These are phyloP conservation scores for Lichtheimia hyalospora DNA, from an alignment of 371 early-diverging fungal genomes.

Conservation along the genomic window DNA sequence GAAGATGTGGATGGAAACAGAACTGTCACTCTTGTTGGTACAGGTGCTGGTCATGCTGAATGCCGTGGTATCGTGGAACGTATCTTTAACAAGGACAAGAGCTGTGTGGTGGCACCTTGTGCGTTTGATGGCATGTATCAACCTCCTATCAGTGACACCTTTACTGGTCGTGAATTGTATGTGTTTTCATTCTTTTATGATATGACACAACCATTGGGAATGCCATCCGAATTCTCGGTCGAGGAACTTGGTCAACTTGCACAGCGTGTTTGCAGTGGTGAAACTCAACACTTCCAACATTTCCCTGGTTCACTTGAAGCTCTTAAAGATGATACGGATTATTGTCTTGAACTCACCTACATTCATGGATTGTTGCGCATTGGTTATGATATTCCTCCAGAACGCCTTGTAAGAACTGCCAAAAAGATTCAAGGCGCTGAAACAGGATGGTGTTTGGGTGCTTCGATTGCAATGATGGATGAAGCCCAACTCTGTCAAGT, in stretches of 20 bases:
- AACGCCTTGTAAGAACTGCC: slow-evolving; percentile 73
- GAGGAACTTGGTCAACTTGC: slow-evolving; percentile 64
- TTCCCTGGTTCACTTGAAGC: slow-evolving; percentile 37
- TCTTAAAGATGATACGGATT: slow-evolving; percentile 58
- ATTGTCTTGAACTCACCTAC: slow-evolving; percentile 89
- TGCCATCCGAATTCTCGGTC: slow-evolving; percentile 64
- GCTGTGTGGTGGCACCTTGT: slow-evolving; percentile 68
- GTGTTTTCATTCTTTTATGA: slow-evolving; percentile 97
- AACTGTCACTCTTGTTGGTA: slow-evolving; percentile 40
- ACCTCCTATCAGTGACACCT: slow-evolving; percentile 73
- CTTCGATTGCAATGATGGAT: slow-evolving; percentile 79
- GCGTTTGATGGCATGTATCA: slow-evolving; percentile 93
- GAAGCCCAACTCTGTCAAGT: slow-evolving; percentile 32
- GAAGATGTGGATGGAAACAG: slow-evolving; percentile 6
- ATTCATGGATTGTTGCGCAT: slow-evolving; percentile 75
- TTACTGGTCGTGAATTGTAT: slow-evolving; percentile 78
- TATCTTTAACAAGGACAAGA: slow-evolving; percentile 61
- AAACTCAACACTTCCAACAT: slow-evolving; percentile 42
- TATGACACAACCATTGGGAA: slow-evolving; percentile 70
- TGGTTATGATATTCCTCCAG: slow-evolving; percentile 83
- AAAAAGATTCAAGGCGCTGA: slow-evolving; percentile 92
- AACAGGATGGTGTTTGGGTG: slow-evolving; percentile 96
- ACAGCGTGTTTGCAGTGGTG: slow-evolving; percentile 62
- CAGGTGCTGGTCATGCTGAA: slow-evolving; percentile 54
- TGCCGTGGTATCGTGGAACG: slow-evolving; percentile 56